A percentile compares a stretch with the other conserved stretches of the same genome.
Conservation (phyloP, 2,329 filamentous ascomycete genomes). For the Myriosclerotinia duriaeana region DNA sequence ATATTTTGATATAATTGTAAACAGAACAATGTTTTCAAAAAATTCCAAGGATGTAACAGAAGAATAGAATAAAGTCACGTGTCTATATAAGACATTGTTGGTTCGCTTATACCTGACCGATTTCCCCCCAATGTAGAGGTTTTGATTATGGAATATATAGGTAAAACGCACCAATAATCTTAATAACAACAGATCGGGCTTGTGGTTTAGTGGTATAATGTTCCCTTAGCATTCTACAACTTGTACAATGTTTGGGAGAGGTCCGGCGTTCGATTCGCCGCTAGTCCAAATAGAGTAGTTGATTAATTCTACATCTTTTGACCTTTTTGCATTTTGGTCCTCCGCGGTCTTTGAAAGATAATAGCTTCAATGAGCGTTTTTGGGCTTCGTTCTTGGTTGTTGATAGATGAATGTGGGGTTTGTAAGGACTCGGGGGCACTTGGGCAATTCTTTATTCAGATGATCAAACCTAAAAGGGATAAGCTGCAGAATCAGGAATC, state of each 20-base stretch:
- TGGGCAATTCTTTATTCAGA: no score
- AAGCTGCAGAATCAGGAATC: neutral
- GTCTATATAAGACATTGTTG: no score
- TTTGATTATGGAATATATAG: neutral
- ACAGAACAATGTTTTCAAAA: no score
- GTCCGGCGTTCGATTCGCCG: constrained; percentile 19
- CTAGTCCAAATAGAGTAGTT: no score
- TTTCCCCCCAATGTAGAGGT: no score
- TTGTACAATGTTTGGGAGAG: neutral
- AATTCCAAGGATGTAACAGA: no score
- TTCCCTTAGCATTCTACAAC: neutral
- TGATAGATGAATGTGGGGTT: neutral
- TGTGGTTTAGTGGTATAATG: constrained; percentile 20
- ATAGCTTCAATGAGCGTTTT: neutral
- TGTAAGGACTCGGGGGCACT: neutral
- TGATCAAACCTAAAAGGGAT: neutral
- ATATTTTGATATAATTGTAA: no score
- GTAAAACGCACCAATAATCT: neutral
- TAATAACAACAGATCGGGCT: neutral
- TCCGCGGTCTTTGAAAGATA: neutral
- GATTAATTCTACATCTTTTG: no score
- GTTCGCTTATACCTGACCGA: no score
- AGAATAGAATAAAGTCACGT: no score
- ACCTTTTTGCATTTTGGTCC: neutral
- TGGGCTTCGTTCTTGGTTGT: neutral